Evolutionary conservation across 2,329 filamentous ascomycete species (phyloP), one percentile per base, ranked within the genome.

Genomic region (Aspergillus sp.): DNA sequence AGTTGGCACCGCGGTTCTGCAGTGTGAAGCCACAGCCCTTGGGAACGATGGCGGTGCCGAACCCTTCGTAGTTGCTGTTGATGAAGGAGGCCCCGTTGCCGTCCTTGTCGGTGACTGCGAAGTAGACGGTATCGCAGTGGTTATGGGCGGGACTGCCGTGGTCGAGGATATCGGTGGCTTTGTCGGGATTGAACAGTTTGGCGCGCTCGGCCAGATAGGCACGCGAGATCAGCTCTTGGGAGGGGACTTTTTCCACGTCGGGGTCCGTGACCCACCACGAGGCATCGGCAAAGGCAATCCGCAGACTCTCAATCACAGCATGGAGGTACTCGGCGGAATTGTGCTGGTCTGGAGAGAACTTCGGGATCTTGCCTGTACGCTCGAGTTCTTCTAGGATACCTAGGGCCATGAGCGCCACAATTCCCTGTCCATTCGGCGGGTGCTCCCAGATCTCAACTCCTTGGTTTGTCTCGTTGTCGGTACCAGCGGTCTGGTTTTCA

Each of bases 51-150:
- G 78, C 81, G 0, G 90, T 94, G 48, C 94, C 94, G 70, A 97
- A 79, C 0, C 90, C 90, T 50, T 82, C 86, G 73, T 92, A 97
- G 78, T 93, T 95, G 73, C 87, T 92, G 80, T 96, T 97, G 77
- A 97, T 97, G 75, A 97, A 96, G 19, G 88, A 94, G 49, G 94
- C 92, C 32, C 88, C 93, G 72, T 97, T 97, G 49, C 94, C 94
- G 30, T 84, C 77, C 1, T 78, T 73, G 74, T 97, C 94, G 0
- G 91, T 88, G 10, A 88, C 88, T 51, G 87, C 85, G 67, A 97
- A 95, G 76, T 97, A 97, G 24, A 97, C 94, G 0, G 94, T 97
- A 70, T 99, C 94, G 69, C 87, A 89, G 72, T 88, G 88, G 57
- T 86, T 86, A 55, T 95, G 84, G 0, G 93, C 93, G 0, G 91